These are phyloP conservation scores for Diphasiastrum complanatum DNA, from an alignment of 83 land plant species.

Conservation along the genomic window DNA sequence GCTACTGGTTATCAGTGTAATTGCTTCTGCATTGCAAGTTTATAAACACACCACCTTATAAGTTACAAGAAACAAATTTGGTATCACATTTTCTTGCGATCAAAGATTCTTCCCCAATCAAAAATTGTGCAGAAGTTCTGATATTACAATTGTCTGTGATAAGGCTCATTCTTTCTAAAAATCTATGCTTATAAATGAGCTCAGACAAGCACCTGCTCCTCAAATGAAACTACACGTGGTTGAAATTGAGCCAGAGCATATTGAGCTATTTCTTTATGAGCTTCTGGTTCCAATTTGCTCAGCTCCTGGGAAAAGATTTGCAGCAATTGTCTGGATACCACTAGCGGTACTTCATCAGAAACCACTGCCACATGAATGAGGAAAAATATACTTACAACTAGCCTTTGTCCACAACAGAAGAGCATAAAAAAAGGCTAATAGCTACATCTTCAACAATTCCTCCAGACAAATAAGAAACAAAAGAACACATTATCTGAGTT, in stretches of 20 bases:
- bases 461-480: background rate
- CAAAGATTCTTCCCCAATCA: no score
- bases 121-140: background rate
- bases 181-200: background rate
- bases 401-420: background rate
- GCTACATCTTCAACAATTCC: background rate
- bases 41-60: no score
- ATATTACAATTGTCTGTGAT: background rate
- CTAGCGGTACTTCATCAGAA: slow-evolving; percentile 91
- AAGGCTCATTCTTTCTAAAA: background rate
- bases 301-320: slow-evolving; percentile 84
- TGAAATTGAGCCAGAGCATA: slow-evolving; percentile 86
- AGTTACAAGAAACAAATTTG: no score
- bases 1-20: no score
- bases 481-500: no score
- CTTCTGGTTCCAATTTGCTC: slow-evolving; percentile 63
- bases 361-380: slow-evolving; percentile 49
- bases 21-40: no score
- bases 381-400: slow-evolving; percentile 16
- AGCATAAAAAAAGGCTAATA: no score
- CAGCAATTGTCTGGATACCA: slow-evolving; percentile 81
- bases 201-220: slow-evolving; percentile 65
- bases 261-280: slow-evolving; percentile 87
- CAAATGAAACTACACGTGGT: slow-evolving; percentile 96
- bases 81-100: no score